Evolutionary conservation across 2,329 filamentous ascomycete genomes (phyloP), one percentile per base, ranked within the genome.

Genomic region (Penicillium sp.): DNA sequence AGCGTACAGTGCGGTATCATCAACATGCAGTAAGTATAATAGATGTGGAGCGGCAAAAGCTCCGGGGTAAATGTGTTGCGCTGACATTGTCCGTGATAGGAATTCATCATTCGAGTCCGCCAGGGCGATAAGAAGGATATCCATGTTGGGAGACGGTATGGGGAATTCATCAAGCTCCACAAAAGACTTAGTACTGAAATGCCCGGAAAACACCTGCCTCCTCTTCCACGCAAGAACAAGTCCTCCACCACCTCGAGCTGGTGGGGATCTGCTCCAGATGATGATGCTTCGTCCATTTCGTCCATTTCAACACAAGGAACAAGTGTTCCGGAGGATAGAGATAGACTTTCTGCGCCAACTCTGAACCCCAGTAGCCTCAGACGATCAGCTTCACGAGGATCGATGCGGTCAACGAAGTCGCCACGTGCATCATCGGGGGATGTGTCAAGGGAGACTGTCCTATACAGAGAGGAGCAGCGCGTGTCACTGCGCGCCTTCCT

Each of bases 191-290:
- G 88, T 30, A 82, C 84, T 11, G 93, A 99, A 70, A 77, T 97
- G 46, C 93, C 93, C 0, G 93, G 93, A 14, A 95, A 95, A 63
- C 81, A 95, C 5, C 77, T 99, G 2, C 88, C 91, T 10, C 82
- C 89, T 1, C 74, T 97, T 41, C 93, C 93, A 0, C 86, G 86
- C 66, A 97, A 97, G 80, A 96, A 96, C 70, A 95, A 92, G 70
- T 84, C 85, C 56, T 85, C 84, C 1, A 76, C 84, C 1, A 76
- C 87, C 6, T 77, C 81, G 1, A 77, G 75, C 22, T 66, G 87
- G 18, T 71, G 85, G 34, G 80, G 79, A 18, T 79, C 77, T 25
- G 13, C 35, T 28, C 74, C 73, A 41, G 81, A 83, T 56, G 87
- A 89, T 54, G 88, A 88, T 35, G 89, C 92, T 67, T 80, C 77